Base-by-base conservation (phyloP, 2,329 filamentous ascomycete species). In the Trichophyton rubrum region DNA sequence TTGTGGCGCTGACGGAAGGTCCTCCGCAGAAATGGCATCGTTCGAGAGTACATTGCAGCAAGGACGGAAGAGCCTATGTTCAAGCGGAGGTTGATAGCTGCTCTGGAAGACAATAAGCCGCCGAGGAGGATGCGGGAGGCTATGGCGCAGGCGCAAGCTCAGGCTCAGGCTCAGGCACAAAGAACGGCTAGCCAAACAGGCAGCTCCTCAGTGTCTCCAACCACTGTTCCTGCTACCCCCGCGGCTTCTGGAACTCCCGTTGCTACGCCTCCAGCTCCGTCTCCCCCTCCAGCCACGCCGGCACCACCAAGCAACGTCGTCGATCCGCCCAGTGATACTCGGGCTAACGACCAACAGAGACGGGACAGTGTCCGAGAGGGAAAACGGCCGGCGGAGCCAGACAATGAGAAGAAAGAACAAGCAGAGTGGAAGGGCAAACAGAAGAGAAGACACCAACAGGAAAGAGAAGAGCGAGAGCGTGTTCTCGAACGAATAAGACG, bases 401-500 rank as follows among this genome's bases (percentile, higher is more conserved):
- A 8, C 3, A 7, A 41, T 59, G 72, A 73, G 5, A 76, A 78
- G 64, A 76, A 68, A 45, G 73, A 72, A 60, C 71, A 77, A 62
- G 79, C 79, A 64, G 78, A 76, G 11, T 73, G 83, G 69, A 78
- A 79, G 3, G 77, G 81, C 53, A 72, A 80, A 58, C 75, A 86
- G 60, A 85, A 81, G 49, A 80, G 80, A 69, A 80, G 82, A 60
- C 84, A 86, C 66, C 78, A 82, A 60, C 82, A 89, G 63, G 82
- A 84, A 1, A 79, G 82, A 53, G 81, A 86, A 51, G 88, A 93
- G 68, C 80, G 86, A 41, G 80, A 84, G 60, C 81, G 88, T 1
- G 86, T 95, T 59, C 78, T 91, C 51, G 83, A 84, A 65, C 83
- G 84, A 43, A 90, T 95, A 64, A 86, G 90, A 68, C 83, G 86